Evolutionary conservation across 2,329 filamentous ascomycete genomes (phyloP).

Genomic region (Colletotrichum sp.): DNA sequence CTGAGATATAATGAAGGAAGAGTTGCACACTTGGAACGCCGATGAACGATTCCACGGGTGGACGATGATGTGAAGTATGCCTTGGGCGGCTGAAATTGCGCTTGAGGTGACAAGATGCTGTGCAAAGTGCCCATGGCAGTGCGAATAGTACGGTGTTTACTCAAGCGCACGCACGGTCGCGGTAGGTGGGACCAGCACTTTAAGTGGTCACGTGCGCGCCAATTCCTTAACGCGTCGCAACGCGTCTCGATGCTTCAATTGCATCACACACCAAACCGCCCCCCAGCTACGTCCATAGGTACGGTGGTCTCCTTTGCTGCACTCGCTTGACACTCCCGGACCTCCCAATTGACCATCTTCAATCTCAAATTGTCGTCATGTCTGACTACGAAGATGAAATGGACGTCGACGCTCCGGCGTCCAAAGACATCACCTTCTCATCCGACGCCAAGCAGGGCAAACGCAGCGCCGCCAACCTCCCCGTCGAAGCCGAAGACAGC

Average conservation of each 20-base stretch:
- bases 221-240: neutral
- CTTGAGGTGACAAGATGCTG: neutral
- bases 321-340: neutral
- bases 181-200: neutral
- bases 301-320: neutral
- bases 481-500: slow-evolving; percentile 91
- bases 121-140: neutral
- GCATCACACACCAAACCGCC: neutral
- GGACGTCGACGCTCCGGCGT: slow-evolving; percentile 60
- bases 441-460: slow-evolving; percentile 86
- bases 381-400: slow-evolving; percentile 67
- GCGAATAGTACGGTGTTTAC: neutral
- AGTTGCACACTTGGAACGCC: neutral
- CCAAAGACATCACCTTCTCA: slow-evolving; percentile 68
- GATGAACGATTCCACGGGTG: neutral
- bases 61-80: neutral
- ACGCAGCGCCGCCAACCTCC: slow-evolving; percentile 88
- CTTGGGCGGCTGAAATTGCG: neutral
- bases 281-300: neutral
- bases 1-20: neutral
- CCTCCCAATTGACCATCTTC: neutral
- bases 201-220: neutral
- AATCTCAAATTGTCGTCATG: slow-evolving; percentile 40
- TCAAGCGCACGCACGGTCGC: neutral
- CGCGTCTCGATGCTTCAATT: slow-evolving; percentile 6